Conservation (phyloP, 495 filamentous ascomycete species). For the Amphirosellinia nigrospora region DNA sequence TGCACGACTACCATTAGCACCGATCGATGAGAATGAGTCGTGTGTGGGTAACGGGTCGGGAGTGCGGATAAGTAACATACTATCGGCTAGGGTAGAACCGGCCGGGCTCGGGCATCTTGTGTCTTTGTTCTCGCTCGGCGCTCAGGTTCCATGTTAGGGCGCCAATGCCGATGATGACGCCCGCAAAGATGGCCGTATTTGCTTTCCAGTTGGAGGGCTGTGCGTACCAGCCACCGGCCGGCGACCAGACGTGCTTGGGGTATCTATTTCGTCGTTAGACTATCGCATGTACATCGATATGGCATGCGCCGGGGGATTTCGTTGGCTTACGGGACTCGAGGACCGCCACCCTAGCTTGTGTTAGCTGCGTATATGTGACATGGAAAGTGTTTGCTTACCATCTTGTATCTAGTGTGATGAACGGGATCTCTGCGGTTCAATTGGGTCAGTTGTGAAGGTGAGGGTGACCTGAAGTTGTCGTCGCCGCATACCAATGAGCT, state of each 20-base stretch:
- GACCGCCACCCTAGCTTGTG: constrained; percentile 67
- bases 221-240: constrained; percentile 95
- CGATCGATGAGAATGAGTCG: background rate
- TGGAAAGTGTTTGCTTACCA: constrained; percentile 37
- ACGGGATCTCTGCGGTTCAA: constrained; percentile 31
- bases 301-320: constrained; percentile 5
- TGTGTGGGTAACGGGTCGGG: too few relatives aligned
- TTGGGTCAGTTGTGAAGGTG: constrained; percentile 31
- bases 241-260: constrained; percentile 99
- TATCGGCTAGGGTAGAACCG: constrained; percentile 96
- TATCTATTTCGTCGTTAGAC: constrained; percentile 63
- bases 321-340: constrained; percentile 81
- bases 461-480: constrained; percentile 14
- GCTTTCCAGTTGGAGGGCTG: constrained; percentile 93
- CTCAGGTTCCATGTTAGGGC: constrained; percentile 79
- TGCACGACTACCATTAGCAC: constrained; percentile 40
- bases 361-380: constrained; percentile 42
- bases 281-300: background rate
- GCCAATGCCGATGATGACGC: constrained; percentile 74
- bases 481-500: constrained; percentile 21
- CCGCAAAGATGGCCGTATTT: constrained; percentile 86
- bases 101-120: constrained; percentile 83
- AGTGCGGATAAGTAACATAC: constrained; percentile 59
- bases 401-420: constrained; percentile 43
- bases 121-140: constrained; percentile 79